Evolutionary conservation across 2,329 filamentous ascomycete species (phyloP).

Genomic region (Chaetomium sp.): DNA sequence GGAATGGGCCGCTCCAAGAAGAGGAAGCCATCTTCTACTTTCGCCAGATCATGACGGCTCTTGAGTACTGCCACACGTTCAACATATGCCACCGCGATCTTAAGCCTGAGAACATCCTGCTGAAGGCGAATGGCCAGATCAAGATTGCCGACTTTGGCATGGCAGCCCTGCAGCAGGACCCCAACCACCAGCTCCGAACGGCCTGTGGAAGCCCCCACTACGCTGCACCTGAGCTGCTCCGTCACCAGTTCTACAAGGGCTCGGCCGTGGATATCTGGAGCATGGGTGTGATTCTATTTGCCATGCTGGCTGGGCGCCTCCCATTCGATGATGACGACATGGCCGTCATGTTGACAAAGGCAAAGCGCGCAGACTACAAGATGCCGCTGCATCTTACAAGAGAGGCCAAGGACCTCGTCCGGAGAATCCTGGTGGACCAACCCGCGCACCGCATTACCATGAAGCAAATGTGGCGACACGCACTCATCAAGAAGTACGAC

Average conservation of each 20-base stretch:
- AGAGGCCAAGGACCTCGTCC: conserved; percentile 77
- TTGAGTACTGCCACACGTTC: conserved; percentile 91
- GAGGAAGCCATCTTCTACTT: conserved; percentile 82
- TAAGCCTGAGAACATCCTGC: conserved; percentile 94
- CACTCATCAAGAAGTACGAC: conserved; percentile 82
- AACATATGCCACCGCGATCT: conserved; percentile 95
- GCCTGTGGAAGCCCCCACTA: conserved; percentile 97
- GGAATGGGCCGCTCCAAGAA: conserved; percentile 73
- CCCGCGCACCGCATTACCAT: conserved; percentile 79
- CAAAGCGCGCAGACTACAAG: conserved; percentile 61
- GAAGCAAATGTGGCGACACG: conserved; percentile 81
- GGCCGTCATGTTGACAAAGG: conserved; percentile 61
- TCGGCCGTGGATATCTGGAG: conserved; percentile 94
- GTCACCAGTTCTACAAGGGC: conserved; percentile 75
- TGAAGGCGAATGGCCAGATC: conserved; percentile 74
- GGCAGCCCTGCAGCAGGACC: conserved; percentile 85
- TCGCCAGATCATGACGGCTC: conserved; percentile 87
- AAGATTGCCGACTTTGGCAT: conserved; percentile 98
- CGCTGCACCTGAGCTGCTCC: conserved; percentile 88
- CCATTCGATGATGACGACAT: conserved; percentile 77
- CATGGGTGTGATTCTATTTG: conserved; percentile 85
- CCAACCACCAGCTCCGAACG: conserved; percentile 76
- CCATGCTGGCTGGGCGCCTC: conserved; percentile 78
- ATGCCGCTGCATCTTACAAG: conserved; percentile 64
- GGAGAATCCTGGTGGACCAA: conserved; percentile 75